phyloP scores from a whole-genome alignment of 441 rosid genomes.

The Pelargonium myrrhifolium region DNA sequence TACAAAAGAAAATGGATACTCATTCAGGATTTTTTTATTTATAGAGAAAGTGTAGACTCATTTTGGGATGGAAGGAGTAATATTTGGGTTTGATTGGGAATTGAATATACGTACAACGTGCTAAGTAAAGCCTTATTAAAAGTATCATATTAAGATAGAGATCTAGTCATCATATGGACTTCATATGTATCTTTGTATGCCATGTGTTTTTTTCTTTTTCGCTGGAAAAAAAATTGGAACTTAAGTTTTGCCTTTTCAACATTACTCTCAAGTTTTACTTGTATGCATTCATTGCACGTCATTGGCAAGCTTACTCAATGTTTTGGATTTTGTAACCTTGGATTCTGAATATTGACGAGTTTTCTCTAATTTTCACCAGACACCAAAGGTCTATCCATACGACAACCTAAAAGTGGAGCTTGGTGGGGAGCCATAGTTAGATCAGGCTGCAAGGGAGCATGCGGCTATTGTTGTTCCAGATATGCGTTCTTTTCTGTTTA shows the following conservation, averaged over 20 bases:
- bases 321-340: background rate
- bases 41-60: too few species aligned
- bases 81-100: background rate
- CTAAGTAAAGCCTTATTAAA: background rate
- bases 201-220: too few species aligned
- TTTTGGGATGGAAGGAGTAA: too few species aligned
- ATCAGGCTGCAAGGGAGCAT: conserved; percentile 6
- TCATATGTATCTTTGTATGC: too few species aligned
- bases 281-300: background rate
- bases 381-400: conserved; percentile 83
- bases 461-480: conserved; percentile 5
- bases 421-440: conserved; percentile 71
- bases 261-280: background rate
- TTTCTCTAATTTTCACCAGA: conserved; percentile 30
- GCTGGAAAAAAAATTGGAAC: too few species aligned
- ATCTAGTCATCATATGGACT: too few species aligned
- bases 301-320: background rate
- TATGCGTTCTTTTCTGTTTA: conserved; percentile 11
- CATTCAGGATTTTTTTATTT: too few species aligned
- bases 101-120: too few species aligned
- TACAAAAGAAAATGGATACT: too few species aligned
- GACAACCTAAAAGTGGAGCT: conserved; percentile 93
- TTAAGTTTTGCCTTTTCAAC: background rate
- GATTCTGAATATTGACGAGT: conserved; percentile 5
- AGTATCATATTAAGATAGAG: background rate